Percentiles rank a stretch among this genome's conserved stretches.
Conservation (phyloP, 2,329 filamentous ascomycete species). For the Orbilia oligospora region DNA sequence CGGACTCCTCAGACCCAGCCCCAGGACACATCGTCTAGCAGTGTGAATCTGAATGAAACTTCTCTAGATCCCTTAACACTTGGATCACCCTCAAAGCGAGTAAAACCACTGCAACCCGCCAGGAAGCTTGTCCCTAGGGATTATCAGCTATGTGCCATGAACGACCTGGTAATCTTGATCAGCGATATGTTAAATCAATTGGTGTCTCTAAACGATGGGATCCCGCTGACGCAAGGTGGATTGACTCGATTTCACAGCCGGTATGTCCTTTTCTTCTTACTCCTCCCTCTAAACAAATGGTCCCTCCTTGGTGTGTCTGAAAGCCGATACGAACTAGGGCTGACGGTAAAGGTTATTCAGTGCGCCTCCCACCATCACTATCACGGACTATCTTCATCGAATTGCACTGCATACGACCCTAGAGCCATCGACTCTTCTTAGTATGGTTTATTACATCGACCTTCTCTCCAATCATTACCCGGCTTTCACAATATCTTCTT, state of each 20-base stretch:
- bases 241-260: conserved; percentile 96
- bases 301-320: conserved; percentile 41
- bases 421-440: conserved; percentile 91
- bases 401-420: conserved; percentile 94
- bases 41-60: conserved; percentile 50
- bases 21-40: conserved; percentile 12
- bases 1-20: conserved; percentile 45
- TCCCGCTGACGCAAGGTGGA: conserved; percentile 86
- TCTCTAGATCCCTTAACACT: conserved; percentile 48
- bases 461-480: conserved; percentile 91
- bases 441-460: conserved; percentile 99
- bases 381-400: conserved; percentile 91
- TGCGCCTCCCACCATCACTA: conserved; percentile 90
- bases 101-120: conserved; percentile 70
- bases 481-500: conserved; percentile 93
- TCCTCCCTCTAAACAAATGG: conserved; percentile 43
- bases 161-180: conserved; percentile 90
- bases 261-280: conserved; percentile 69
- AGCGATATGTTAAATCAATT: conserved; percentile 96
- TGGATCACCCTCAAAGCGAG: conserved; percentile 70
- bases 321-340: conserved; percentile 56
- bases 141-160: conserved; percentile 85
- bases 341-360: conserved; percentile 65
- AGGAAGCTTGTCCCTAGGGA: conserved; percentile 76
- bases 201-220: conserved; percentile 90